These are phyloP conservation scores for Pisolithus albus DNA, from an alignment of 768 basidiomycete species.

Conservation along the genomic window DNA sequence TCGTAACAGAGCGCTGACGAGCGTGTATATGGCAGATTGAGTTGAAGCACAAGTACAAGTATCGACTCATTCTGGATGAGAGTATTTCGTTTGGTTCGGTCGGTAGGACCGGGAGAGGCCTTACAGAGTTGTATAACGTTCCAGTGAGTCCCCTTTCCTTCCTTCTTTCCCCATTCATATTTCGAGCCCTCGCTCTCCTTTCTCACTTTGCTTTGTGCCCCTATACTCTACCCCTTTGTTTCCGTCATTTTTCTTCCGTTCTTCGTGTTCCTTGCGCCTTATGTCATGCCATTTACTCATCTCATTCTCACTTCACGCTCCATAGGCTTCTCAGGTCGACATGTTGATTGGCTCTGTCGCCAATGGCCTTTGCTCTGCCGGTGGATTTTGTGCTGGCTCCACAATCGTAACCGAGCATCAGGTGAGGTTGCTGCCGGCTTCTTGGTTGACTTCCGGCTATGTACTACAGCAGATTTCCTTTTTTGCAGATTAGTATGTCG, in stretches of 20 bases:
- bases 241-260: background rate
- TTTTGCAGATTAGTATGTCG: too few relatives aligned
- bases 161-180: background rate
- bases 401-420: constrained; percentile 80
- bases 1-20: background rate
- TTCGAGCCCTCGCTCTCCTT: too few relatives aligned
- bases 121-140: constrained; percentile 92
- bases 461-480: too few relatives aligned
- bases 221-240: background rate
- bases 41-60: constrained; percentile 93
- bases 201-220: background rate
- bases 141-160: constrained; percentile 47
- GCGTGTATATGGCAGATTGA: constrained; percentile 57
- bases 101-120: constrained; percentile 87
- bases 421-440: constrained; percentile 31
- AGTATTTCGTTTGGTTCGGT: constrained; percentile 89
- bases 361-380: constrained; percentile 72
- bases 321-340: constrained; percentile 80
- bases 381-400: constrained; percentile 95
- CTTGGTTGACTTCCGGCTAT: too few relatives aligned
- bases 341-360: constrained; percentile 92
- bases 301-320: background rate
- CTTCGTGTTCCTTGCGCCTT: background rate
- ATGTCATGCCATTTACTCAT: background rate
- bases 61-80: constrained; percentile 91